Evolutionary conservation across 495 filamentous ascomycete genomes (phyloP), one percentile per base, ranked within the genome.

Genomic region (Annulohypoxylon stygium): DNA sequence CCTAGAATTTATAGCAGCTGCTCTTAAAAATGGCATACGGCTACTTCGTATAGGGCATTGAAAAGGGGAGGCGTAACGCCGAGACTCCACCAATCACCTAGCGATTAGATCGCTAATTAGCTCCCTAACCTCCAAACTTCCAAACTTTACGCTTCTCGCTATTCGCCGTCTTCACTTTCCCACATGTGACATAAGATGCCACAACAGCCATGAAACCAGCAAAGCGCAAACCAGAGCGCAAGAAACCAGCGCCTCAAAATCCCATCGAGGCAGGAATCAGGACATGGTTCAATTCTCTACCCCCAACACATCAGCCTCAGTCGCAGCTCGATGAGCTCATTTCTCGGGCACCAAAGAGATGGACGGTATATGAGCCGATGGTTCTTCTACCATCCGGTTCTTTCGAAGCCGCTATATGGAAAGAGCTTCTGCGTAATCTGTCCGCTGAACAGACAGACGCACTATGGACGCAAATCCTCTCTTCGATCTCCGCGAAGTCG

Each of bases 341-440:
- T 18, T 71, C 77, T 10, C 67, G 75, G 18, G 83, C 89, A 20
- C 91, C 91, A 0, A 90, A 88, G 71, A 79, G 90, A 33, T 95
- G 90, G 85, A 89, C 88, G 1, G 75, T 91, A 37, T 94, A 94
- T 73, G 84, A 87, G 18, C 91, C 91, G 7, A 86, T 95, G 81
- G 84, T 91, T 1, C 83, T 94, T 1, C 84, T 95, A 1, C 88
- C 91, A 1, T 76, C 83, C 1, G 87, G 90, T 53, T 86, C 86
- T 23, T 90, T 93, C 75, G 81, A 73, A 0, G 66, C 82, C 1
- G 64, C 76, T 0, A 75, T 80, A 16, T 92, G 88, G 88, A 78
- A 72, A 16, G 62, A 74, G 3, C 70, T 90, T 0, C 83, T 89
- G n/a, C n/a, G n/a, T n/a, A n/a, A n/a, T n/a, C n/a, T n/a, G n/a